Conservation (phyloP, 2,329 filamentous ascomycete species). For the Aspergillus terreus region DNA sequence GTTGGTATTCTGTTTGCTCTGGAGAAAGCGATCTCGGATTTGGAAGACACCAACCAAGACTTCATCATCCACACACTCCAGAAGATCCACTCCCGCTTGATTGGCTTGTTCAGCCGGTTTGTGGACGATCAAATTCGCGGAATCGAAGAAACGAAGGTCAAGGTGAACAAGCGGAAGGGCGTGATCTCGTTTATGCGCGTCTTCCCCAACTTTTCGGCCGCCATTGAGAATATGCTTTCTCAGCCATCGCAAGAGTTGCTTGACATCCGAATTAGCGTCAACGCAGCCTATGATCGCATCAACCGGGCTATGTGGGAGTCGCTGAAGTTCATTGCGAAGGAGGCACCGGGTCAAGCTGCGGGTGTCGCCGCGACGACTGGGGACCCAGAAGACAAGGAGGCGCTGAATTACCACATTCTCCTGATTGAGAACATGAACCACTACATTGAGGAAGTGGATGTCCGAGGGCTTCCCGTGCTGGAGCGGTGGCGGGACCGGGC, state of each 20-base stretch:
- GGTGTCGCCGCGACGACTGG: slow-evolving; percentile 45
- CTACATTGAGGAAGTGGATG: slow-evolving; percentile 86
- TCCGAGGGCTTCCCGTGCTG: slow-evolving; percentile 68
- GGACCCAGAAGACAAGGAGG: slow-evolving; percentile 90
- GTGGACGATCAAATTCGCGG: slow-evolving; percentile 92
- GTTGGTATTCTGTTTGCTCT: slow-evolving; percentile 79
- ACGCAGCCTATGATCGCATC: slow-evolving; percentile 82
- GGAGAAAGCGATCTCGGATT: slow-evolving; percentile 72
- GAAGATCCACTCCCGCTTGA: slow-evolving; percentile 71
- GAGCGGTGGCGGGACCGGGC: slow-evolving; percentile 80
- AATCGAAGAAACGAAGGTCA: slow-evolving; percentile 97
- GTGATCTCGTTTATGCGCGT: slow-evolving; percentile 93
- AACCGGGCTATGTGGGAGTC: slow-evolving; percentile 97
- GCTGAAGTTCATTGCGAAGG: slow-evolving; percentile 86
- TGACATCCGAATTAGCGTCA: slow-evolving; percentile 72
- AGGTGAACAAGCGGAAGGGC: slow-evolving; percentile 97
- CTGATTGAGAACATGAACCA: slow-evolving; percentile 99
- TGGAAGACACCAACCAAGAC: slow-evolving; percentile 89
- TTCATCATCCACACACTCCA: slow-evolving; percentile 77
- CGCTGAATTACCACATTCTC: slow-evolving; percentile 93
- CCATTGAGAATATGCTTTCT: slow-evolving; percentile 78
- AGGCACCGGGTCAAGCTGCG: slow-evolving; percentile 57
- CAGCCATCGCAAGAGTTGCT: slow-evolving; percentile 52
- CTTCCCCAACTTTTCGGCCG: slow-evolving; percentile 80
- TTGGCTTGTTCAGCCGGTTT: slow-evolving; percentile 77